Conservation (phyloP, 2,329 filamentous ascomycete genomes). For the Aspergillus texensis region DNA sequence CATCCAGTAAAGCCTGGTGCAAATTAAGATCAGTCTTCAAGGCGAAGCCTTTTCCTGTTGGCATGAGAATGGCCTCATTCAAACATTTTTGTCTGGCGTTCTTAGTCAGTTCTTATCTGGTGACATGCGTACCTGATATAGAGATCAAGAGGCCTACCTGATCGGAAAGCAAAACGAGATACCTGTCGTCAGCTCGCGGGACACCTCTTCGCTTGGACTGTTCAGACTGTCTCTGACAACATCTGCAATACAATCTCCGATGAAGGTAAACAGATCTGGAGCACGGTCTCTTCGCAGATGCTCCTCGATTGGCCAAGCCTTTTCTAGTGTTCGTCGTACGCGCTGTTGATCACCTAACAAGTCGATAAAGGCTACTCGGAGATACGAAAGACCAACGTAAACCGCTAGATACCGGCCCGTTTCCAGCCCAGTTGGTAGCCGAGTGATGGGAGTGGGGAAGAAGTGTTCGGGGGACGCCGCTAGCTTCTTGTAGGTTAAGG, state of each 20-base stretch:
- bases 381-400: slow-evolving; percentile 55
- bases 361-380: slow-evolving; percentile 57
- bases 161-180: slow-evolving; percentile 49
- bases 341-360: slow-evolving; percentile 49
- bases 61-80: slow-evolving; percentile 54
- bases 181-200: slow-evolving; percentile 41
- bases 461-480: slow-evolving; percentile 45
- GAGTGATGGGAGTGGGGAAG: slow-evolving; percentile 45
- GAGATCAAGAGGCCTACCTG: slow-evolving; percentile 31
- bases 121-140: not conserved
- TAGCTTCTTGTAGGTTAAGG: slow-evolving; percentile 38
- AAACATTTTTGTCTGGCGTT: slow-evolving; percentile 47
- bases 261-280: slow-evolving; percentile 72
- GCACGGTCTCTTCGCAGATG: slow-evolving; percentile 72
- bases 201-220: slow-evolving; percentile 30
- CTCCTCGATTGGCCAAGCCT: slow-evolving; percentile 73
- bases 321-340: slow-evolving; percentile 65
- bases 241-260: slow-evolving; percentile 71
- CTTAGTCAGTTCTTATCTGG: slow-evolving; percentile 2
- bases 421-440: slow-evolving; percentile 51
- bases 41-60: slow-evolving; percentile 57
- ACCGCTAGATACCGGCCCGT: slow-evolving; percentile 57
- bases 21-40: slow-evolving; percentile 38
- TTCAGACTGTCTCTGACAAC: slow-evolving; percentile 60
- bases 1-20: slow-evolving; percentile 36